These are phyloP conservation scores for Amorphotheca resinae DNA, from an alignment of 495 filamentous ascomycete species.

Conservation along the genomic window DNA sequence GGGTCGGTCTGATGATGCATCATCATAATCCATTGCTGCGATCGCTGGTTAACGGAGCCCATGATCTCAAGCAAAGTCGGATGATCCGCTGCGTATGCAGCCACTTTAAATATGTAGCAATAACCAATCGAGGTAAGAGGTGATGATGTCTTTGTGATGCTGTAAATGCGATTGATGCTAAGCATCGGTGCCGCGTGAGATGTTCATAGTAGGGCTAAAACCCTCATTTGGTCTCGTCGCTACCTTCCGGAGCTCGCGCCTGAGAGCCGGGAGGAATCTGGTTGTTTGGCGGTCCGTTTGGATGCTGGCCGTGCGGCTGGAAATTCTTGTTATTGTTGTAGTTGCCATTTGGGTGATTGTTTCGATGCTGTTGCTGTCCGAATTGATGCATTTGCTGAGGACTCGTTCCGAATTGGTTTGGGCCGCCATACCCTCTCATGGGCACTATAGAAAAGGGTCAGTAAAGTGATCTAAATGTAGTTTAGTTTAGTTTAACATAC, in stretches of 20 bases:
- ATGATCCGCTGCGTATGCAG: slow-evolving; percentile 9
- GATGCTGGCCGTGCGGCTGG: slow-evolving; percentile 38
- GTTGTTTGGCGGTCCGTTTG: slow-evolving; percentile 36
- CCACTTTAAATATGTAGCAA: slow-evolving; percentile 18
- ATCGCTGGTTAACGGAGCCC: slow-evolving; percentile 2
- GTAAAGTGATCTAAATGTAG: too few relatives aligned
- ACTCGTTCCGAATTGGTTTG: slow-evolving; percentile 48
- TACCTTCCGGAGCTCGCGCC: slow-evolving; percentile 32
- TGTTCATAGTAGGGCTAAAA: background rate
- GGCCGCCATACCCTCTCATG: slow-evolving; percentile 47
- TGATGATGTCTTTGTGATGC: slow-evolving; percentile 11
- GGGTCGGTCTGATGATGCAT: slow-evolving; percentile 8
- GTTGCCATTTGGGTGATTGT: slow-evolving; percentile 21
- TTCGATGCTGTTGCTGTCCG: slow-evolving; percentile 44
- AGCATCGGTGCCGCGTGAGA: slow-evolving; percentile 18
- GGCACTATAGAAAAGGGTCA: too few relatives aligned
- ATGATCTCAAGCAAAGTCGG: slow-evolving; percentile 15
- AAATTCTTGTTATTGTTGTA: slow-evolving; percentile 38
- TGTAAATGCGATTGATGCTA: slow-evolving; percentile 16
- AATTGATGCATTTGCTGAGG: slow-evolving; percentile 57
- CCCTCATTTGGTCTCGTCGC: slow-evolving; percentile 46
- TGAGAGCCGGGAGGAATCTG: slow-evolving; percentile 29
- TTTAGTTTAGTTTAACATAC: slow-evolving; percentile 55
- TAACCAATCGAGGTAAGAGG: slow-evolving; percentile 8
- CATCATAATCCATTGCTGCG: slow-evolving; percentile 14